Base-by-base conservation (phyloP, 169 alveolate genomes). In the Cryptosporidium tyzzeri region DNA sequence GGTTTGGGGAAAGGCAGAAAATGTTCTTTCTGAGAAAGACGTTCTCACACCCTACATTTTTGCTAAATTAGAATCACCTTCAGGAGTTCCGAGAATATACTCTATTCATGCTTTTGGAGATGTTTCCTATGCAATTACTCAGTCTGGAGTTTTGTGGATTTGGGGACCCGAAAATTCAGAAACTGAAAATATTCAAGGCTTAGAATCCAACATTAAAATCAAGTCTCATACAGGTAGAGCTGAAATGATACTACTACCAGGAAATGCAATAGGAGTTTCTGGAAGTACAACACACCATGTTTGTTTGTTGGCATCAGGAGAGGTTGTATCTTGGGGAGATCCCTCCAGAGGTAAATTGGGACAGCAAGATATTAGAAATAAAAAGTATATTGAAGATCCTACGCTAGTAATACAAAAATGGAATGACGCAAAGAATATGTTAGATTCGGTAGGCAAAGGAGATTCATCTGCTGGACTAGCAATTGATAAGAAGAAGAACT, bases 1-100 rank as follows among this genome's bases (percentile, higher is more conserved):
- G 91, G 73, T 91, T 18, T 92, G 93, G 94, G 94, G 94, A 3
- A 53, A 73, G 16, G 86, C 53, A 16, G 89, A 73, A 1, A 44
- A 39, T 6, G 53, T 91, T 0, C 71, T 91, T 70, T 35, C 71
- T 21, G 67, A 59, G 2, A 51, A 69, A 35, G 70, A 91, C 39
- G 44, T 85, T 10, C 39, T 50, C 7, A 18, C 65, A 4, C 94
- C 94, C 1, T 51, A 45, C 59, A 35, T 86, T 29, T 86, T 91
- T 80, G 58, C 85, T 26, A 85, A 86, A 26, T 50, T 91, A n/a
- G 93, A 91, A 48, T 73, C 92, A 9, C 89, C 86, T 2, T 35
- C 87, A 37, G 93, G 93, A 0, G 91, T 70, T 29, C 91, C 92
- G 3, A 41, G 29, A 48, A 73, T 91, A 14, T 35, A 61, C 35